Percentiles rank a stretch among this genome's conserved stretches.
These are phyloP conservation scores for Moesziomyces sp. DNA, from an alignment of 1,284 basidiomycete genomes.

Conservation along the genomic window DNA sequence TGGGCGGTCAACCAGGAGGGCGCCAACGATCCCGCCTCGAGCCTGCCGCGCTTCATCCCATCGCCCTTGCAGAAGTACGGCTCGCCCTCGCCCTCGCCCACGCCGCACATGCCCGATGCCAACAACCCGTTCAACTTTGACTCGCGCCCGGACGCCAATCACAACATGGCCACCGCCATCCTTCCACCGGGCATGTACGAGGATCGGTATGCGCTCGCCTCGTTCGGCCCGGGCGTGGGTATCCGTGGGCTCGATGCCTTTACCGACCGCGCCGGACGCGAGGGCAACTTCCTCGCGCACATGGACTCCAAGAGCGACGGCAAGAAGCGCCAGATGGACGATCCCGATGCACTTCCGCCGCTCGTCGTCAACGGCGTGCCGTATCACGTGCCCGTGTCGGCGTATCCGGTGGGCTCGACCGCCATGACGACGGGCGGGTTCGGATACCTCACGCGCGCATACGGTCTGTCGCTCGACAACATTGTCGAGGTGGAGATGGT, in stretches of 20 bases:
- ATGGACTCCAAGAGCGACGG: constrained; percentile 31
- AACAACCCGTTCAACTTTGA: constrained; percentile 34
- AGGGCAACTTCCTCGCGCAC: constrained; percentile 33
- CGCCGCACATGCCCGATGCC: constrained; percentile 14
- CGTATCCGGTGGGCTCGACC: constrained; percentile 75
- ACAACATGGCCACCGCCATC: constrained; percentile 27
- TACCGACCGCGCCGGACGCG: constrained; percentile 55
- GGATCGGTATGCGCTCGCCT: constrained; percentile 46
- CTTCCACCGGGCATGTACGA: constrained; percentile 52
- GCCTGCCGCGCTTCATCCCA: constrained; percentile 37
- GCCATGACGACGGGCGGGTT: constrained; percentile 89
- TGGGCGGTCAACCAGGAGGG: constrained; percentile 43
- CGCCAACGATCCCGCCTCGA: constrained; percentile 25
- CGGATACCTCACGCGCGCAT: constrained; percentile 83
- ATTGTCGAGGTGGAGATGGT: constrained; percentile 63
- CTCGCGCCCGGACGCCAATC: constrained; percentile 14
- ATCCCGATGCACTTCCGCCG: constrained; percentile 13
- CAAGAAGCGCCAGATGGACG: constrained; percentile 23
- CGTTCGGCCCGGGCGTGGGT: constrained; percentile 55
- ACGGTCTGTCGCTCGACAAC: constrained; percentile 73
- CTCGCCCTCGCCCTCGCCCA: constrained; percentile 28
- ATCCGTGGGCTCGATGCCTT: constrained; percentile 52
- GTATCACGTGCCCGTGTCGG: constrained; percentile 64
- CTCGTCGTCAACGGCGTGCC: constrained; percentile 53
- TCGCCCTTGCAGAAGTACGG: constrained; percentile 40